These are phyloP conservation scores for Jatropha multifida DNA, from an alignment of 441 rosid species.

Conservation along the genomic window DNA sequence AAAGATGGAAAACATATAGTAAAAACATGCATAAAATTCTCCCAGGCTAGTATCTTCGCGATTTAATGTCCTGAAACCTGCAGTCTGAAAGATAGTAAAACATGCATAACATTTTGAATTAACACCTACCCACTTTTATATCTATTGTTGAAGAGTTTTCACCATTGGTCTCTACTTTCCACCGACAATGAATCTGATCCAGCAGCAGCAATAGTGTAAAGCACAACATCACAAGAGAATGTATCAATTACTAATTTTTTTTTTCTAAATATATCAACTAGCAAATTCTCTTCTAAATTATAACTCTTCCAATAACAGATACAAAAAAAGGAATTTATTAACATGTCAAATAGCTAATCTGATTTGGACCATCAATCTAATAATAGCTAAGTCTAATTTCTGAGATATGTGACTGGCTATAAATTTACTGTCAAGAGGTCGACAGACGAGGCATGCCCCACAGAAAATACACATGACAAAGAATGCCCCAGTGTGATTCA, in stretches of 20 bases:
- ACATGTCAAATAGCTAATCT: background rate
- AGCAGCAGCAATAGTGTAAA: slow-evolving; percentile 24
- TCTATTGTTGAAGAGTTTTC: slow-evolving; percentile 60
- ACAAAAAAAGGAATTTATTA: background rate
- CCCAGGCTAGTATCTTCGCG: no score
- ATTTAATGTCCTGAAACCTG: no score
- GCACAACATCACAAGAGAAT: background rate
- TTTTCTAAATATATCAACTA: background rate
- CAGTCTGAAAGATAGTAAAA: no score
- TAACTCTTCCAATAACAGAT: background rate
- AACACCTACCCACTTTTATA: slow-evolving; percentile 83
- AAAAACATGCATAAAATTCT: no score
- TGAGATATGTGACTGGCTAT: no score
- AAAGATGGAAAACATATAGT: no score
- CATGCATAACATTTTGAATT: no score
- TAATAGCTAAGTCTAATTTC: background rate
- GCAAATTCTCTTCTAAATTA: background rate
- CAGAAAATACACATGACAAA: background rate
- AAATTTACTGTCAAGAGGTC: background rate
- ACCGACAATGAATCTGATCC: slow-evolving; percentile 83
- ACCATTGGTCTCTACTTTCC: slow-evolving; percentile 67
- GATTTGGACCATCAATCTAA: background rate
- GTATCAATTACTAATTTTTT: background rate
- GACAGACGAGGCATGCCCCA: background rate
- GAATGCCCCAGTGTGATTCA: background rate